Evolutionary conservation across 2,329 filamentous ascomycete genomes (phyloP).

Genomic region (Ophiostoma ips): DNA sequence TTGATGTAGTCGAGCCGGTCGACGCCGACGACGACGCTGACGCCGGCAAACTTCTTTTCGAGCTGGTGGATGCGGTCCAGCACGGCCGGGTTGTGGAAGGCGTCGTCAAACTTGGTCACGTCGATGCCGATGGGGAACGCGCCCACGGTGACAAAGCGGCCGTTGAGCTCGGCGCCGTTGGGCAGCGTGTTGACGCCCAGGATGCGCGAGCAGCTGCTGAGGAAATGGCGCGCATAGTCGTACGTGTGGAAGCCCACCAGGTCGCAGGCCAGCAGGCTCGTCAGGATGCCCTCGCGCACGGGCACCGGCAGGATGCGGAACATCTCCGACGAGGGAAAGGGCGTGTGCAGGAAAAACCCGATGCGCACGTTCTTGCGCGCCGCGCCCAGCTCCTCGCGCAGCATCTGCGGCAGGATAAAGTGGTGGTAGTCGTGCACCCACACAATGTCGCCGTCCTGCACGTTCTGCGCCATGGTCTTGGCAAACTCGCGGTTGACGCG

Average conservation of each 20-base stretch:
- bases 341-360: constrained; percentile 94
- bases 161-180: constrained; percentile 83
- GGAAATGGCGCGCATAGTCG: constrained; percentile 94
- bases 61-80: constrained; percentile 76
- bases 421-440: constrained; percentile 99
- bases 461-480: constrained; percentile 70
- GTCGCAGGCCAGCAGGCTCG: constrained; percentile 83
- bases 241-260: constrained; percentile 97
- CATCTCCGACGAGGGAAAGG: constrained; percentile 93
- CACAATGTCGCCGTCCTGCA: constrained; percentile 84
- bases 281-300: constrained; percentile 75
- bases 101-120: constrained; percentile 88
- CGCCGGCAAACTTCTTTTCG: constrained; percentile 82
- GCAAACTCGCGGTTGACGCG: constrained; percentile 90
- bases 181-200: constrained; percentile 69
- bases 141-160: constrained; percentile 78
- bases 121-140: constrained; percentile 98
- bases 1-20: constrained; percentile 98
- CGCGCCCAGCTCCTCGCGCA: constrained; percentile 73
- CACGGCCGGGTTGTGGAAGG: constrained; percentile 70
- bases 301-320: constrained; percentile 93
- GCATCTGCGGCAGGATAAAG: constrained; percentile 91
- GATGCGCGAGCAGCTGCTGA: constrained; percentile 92
- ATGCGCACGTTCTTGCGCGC: constrained; percentile 88
- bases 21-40: constrained; percentile 93